A percentile compares a stretch with the other conserved stretches of the same genome.
Evolutionary conservation across 2,329 filamentous ascomycete species (phyloP).

Genomic region (Talaromyces sp.): DNA sequence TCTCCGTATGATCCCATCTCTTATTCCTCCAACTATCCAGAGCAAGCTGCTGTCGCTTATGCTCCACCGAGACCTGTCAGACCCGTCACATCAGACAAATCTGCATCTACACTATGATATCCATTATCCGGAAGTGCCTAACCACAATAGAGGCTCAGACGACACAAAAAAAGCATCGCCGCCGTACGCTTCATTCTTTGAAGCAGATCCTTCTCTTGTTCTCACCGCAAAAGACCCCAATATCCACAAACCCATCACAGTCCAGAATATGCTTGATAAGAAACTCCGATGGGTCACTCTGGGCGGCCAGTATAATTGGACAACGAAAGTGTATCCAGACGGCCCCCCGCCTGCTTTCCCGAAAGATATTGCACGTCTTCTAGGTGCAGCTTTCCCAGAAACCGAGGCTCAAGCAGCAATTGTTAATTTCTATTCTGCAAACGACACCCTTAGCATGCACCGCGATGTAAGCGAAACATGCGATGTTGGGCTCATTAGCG

Average conservation of each 20-base stretch:
- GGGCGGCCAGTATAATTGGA: slow-evolving; percentile 96
- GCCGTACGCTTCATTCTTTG: slow-evolving; percentile 45
- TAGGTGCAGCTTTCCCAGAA: slow-evolving; percentile 66
- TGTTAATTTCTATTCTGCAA: slow-evolving; percentile 84
- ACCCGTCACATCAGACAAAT: slow-evolving; percentile 75
- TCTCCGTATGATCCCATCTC: slow-evolving; percentile 67
- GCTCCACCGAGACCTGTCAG: slow-evolving; percentile 70
- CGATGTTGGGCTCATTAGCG: slow-evolving; percentile 69
- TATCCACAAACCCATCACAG: slow-evolving; percentile 68
- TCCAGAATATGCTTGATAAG: slow-evolving; percentile 65
- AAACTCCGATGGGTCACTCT: slow-evolving; percentile 91
- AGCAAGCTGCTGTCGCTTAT: slow-evolving; percentile 63
- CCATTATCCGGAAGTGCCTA: slow-evolving; percentile 47
- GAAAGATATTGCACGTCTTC: slow-evolving; percentile 60
- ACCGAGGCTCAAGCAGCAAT: slow-evolving; percentile 85
- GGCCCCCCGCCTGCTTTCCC: slow-evolving; percentile 68
- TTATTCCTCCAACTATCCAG: slow-evolving; percentile 68
- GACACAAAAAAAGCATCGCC: background rate
- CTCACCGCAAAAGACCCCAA: slow-evolving; percentile 59
- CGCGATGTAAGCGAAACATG: slow-evolving; percentile 87
- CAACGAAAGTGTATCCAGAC: slow-evolving; percentile 70
- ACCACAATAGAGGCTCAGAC: background rate
- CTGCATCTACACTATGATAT: slow-evolving; percentile 77
- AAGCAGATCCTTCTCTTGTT: slow-evolving; percentile 38
- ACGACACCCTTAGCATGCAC: slow-evolving; percentile 87